A percentile compares a stretch with the other conserved stretches of the same genome.
Evolutionary conservation across 768 basidiomycete genomes (phyloP).

Genomic region (Ramaria sp.): DNA sequence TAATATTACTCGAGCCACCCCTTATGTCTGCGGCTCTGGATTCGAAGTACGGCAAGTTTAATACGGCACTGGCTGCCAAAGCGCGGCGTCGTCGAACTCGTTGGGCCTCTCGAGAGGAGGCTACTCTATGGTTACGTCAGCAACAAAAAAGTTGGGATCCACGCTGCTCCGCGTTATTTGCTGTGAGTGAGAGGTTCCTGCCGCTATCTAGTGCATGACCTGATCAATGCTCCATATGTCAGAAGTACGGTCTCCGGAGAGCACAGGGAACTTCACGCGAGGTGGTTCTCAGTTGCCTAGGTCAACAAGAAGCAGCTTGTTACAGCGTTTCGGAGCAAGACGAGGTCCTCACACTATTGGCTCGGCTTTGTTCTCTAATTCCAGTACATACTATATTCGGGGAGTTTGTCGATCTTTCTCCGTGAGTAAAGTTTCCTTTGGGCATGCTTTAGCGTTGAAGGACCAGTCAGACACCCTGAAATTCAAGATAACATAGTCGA

Average conservation of each 20-base stretch:
- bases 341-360: conserved; percentile 26
- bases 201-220: no score
- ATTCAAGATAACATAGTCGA: conserved; percentile 35
- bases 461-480: conserved; percentile 24
- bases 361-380: conserved; percentile 23
- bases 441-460: neutral
- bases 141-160: conserved; percentile 36
- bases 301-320: conserved; percentile 33
- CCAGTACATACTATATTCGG: conserved; percentile 44
- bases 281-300: conserved; percentile 31
- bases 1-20: conserved; percentile 38
- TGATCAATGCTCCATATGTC: neutral
- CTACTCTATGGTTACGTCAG: conserved; percentile 31
- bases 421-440: conserved; percentile 25
- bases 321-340: conserved; percentile 37
- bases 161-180: conserved; percentile 27
- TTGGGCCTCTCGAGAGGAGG: conserved; percentile 33
- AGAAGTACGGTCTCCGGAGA: conserved; percentile 10
- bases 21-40: conserved; percentile 30
- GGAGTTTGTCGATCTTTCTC: conserved; percentile 25
- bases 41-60: conserved; percentile 26
- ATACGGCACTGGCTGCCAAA: conserved; percentile 24
- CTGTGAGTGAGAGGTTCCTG: conserved; percentile 20
- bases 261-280: conserved; percentile 11
- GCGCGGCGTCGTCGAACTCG: conserved; percentile 26